These are phyloP conservation scores for Proliferodiscus dingleyae DNA, from an alignment of 2,329 filamentous ascomycete genomes.

Conservation along the genomic window DNA sequence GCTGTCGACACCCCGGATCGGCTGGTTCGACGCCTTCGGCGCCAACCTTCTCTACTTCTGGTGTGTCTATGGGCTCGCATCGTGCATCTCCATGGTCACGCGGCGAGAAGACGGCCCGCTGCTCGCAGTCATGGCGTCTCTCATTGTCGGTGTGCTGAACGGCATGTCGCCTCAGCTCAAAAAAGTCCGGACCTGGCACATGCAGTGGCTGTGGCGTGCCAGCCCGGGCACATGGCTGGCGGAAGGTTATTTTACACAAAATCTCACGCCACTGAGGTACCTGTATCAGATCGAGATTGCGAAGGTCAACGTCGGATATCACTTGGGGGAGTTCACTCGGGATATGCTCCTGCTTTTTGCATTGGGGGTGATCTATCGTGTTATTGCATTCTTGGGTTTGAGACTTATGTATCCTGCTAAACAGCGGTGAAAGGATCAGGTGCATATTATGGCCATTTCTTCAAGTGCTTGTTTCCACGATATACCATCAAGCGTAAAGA, in stretches of 20 bases:
- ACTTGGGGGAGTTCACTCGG: conserved; percentile 38
- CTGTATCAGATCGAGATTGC: conserved; percentile 48
- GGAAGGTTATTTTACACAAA: conserved; percentile 50
- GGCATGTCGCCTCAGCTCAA: conserved; percentile 48
- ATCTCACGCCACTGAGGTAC: conserved; percentile 44
- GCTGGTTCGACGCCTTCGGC: conserved; percentile 44
- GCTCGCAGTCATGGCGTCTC: conserved; percentile 47
- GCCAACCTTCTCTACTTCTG: conserved; percentile 53
- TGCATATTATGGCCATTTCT: too few relatives aligned
- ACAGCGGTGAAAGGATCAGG: too few relatives aligned
- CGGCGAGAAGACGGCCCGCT: conserved; percentile 53
- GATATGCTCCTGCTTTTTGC: conserved; percentile 42
- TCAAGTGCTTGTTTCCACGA: too few relatives aligned
- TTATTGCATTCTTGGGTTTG: conserved; percentile 41
- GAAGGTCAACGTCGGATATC: conserved; percentile 39
- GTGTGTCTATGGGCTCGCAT: conserved; percentile 52
- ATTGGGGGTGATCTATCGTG: conserved; percentile 42
- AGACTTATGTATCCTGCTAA: conserved; percentile 25
- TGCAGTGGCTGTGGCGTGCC: conserved; percentile 51
- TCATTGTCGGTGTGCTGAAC: conserved; percentile 50
- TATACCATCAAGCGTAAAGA: too few relatives aligned
- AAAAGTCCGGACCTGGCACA: conserved; percentile 45
- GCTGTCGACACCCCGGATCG: conserved; percentile 45
- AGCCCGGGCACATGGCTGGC: conserved; percentile 52
- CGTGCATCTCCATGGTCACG: conserved; percentile 47